phyloP scores from a whole-genome alignment of 163 green algal genomes.

The Chloromonas sp. region DNA sequence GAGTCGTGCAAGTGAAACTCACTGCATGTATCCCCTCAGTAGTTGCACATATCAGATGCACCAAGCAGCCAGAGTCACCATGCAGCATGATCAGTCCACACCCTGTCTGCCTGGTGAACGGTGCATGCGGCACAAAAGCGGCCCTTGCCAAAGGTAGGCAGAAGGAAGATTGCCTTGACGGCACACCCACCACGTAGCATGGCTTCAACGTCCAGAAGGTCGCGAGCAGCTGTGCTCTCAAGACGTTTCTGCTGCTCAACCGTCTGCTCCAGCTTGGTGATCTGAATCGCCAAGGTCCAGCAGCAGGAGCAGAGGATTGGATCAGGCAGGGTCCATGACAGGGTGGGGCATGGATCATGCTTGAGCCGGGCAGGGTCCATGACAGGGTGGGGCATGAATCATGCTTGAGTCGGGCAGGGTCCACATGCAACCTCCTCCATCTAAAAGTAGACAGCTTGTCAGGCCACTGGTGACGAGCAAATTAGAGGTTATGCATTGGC shows the following conservation, averaged over 20 bases:
- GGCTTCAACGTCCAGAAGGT: background rate
- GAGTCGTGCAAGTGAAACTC: background rate
- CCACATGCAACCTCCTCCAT: background rate
- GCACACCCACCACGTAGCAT: background rate
- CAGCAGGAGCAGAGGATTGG: no score
- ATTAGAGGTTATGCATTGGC: no score
- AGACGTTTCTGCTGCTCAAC: background rate
- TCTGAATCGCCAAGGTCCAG: background rate
- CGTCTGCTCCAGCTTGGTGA: background rate
- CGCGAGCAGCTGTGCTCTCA: background rate
- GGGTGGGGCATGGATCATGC: no score
- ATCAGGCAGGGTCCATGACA: no score
- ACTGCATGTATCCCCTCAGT: background rate
- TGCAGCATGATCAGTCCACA: no score
- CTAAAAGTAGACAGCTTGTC: background rate
- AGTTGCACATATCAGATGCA: background rate
- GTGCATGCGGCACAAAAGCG: background rate
- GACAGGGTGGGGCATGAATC: no score
- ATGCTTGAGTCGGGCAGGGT: background rate
- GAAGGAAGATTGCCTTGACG: background rate
- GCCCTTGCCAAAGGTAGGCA: background rate
- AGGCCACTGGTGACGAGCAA: no score
- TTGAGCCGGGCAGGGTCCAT: no score
- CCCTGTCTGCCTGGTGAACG: background rate
- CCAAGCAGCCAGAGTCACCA: no score